These are phyloP conservation scores for Fusarium cicatricum DNA, from an alignment of 2,329 filamentous ascomycete species.

Conservation along the genomic window DNA sequence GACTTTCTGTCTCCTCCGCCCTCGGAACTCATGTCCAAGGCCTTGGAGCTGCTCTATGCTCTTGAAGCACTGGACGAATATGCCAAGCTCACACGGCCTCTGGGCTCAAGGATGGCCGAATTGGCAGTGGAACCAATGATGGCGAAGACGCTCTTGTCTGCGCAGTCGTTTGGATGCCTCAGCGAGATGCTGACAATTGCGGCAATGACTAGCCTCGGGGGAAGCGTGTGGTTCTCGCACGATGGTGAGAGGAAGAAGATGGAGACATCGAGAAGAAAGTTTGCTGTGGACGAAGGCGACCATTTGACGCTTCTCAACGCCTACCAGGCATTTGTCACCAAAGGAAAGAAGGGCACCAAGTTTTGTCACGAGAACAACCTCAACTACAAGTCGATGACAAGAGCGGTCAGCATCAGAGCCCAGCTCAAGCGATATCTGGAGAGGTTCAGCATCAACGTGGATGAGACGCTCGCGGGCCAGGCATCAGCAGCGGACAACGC, in stretches of 20 bases:
- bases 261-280: conserved; percentile 79
- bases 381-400: conserved; percentile 84
- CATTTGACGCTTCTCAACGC: conserved; percentile 92
- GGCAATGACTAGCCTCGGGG: conserved; percentile 90
- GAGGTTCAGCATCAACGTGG: conserved; percentile 77
- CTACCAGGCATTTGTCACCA: conserved; percentile 87
- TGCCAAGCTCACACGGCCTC: conserved; percentile 85
- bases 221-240: conserved; percentile 82
- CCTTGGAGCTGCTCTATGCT: conserved; percentile 86
- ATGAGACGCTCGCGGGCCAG: conserved; percentile 64
- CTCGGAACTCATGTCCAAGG: conserved; percentile 82
- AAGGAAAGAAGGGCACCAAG: conserved; percentile 80
- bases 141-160: conserved; percentile 83
- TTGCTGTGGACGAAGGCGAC: conserved; percentile 92
- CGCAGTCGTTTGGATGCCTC: conserved; percentile 77
- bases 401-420: conserved; percentile 84
- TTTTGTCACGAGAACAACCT: conserved; percentile 90
- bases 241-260: conserved; percentile 78
- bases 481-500: conserved; percentile 42
- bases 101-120: conserved; percentile 93
- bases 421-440: conserved; percentile 90
- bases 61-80: conserved; percentile 88
- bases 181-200: conserved; percentile 90
- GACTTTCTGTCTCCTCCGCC: conserved; percentile 89
- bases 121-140: conserved; percentile 95